A percentile compares a stretch with the other conserved stretches of the same genome.
Conservation (phyloP, 208 protist species). For the Trypanosoma brucei region DNA sequence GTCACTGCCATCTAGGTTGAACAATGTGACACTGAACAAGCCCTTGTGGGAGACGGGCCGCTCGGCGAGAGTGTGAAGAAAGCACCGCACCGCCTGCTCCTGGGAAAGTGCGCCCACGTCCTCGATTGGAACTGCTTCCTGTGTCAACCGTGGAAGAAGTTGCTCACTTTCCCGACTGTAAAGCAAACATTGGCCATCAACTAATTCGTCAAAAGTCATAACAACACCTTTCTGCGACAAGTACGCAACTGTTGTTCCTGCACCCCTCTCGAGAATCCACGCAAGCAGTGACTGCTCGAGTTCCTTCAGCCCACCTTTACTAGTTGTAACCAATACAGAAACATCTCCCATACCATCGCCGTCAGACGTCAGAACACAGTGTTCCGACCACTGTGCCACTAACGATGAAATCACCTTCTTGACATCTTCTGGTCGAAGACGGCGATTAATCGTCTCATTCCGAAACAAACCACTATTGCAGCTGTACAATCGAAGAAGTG, state of each 20-base stretch:
- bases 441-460: conserved; percentile 56
- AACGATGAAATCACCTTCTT: conserved; percentile 60
- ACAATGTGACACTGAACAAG: conserved; percentile 80
- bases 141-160: conserved; percentile 31
- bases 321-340: conserved; percentile 70
- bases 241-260: conserved; percentile 71
- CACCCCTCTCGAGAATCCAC: conserved; percentile 75
- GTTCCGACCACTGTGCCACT: conserved; percentile 52
- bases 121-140: conserved; percentile 35
- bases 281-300: conserved; percentile 65
- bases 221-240: conserved; percentile 73
- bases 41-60: conserved; percentile 51
- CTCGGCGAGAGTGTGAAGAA: conserved; percentile 53
- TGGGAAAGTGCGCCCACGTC: conserved; percentile 67
- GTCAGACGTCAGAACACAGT: conserved; percentile 34
- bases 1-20: conserved; percentile 79
- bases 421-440: conserved; percentile 45
- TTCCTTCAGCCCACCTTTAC: conserved; percentile 53
- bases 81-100: conserved; percentile 71
- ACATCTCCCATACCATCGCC: conserved; percentile 31
- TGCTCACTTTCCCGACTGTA: conserved; percentile 41
- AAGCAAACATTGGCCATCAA: conserved; percentile 32
- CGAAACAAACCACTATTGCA: conserved; percentile 72
- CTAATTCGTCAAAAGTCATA: conserved; percentile 88
- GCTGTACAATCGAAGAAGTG: conserved; percentile 62